A percentile compares a stretch with the other conserved stretches of the same genome.
These are phyloP conservation scores for Nepenthes mirabilis DNA, from an alignment of 148 eudicot species.

Conservation along the genomic window DNA sequence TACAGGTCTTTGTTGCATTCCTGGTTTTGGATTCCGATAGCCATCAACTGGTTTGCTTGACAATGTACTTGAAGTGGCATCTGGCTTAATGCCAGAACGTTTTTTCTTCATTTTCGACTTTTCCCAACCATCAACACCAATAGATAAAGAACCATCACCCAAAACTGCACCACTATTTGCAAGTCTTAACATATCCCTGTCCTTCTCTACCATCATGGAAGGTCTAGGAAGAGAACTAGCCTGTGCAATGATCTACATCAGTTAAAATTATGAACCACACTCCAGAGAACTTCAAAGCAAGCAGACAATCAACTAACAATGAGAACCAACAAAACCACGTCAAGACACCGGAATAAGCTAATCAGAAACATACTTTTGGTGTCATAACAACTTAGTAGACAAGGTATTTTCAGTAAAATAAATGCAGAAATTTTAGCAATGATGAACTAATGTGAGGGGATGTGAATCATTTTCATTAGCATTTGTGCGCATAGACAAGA, in stretches of 20 bases:
- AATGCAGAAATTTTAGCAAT: too few species aligned
- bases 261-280: conserved; percentile 1
- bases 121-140: conserved; percentile 50
- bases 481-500: too few species aligned
- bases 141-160: conserved; percentile 34
- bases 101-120: conserved; percentile 58
- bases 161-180: conserved; percentile 25
- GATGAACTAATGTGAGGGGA: too few species aligned
- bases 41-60: conserved; percentile 34
- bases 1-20: conserved; percentile 37
- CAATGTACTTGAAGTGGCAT: conserved; percentile 26
- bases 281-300: background rate
- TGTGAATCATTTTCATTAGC: too few species aligned
- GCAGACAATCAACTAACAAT: background rate
- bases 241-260: conserved; percentile 25
- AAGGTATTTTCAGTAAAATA: too few species aligned
- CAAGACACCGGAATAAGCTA: background rate
- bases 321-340: background rate
- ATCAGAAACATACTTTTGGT: background rate
- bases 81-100: conserved; percentile 56
- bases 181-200: conserved; percentile 29
- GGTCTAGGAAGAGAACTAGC: conserved; percentile 33
- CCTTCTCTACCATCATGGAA: conserved; percentile 35
- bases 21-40: conserved; percentile 40
- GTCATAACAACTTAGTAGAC: background rate